Percentiles rank a stretch among this genome's conserved stretches.
Evolutionary conservation across 192 early-diverging fungal genomes (phyloP).

Genomic region (Coemansia sp.): DNA sequence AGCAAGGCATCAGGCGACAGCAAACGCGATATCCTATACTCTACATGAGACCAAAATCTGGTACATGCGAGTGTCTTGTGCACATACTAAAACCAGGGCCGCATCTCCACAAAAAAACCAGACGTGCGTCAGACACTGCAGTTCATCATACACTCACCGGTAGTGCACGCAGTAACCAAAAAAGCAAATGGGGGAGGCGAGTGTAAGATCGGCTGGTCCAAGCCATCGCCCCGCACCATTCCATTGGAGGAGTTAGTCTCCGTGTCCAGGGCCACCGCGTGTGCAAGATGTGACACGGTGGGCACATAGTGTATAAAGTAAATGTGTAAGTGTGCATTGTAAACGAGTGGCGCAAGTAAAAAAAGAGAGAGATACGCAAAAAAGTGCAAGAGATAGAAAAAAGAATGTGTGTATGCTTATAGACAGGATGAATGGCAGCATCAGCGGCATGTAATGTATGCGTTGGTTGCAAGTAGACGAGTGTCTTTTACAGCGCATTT

Average conservation of each 20-base stretch:
- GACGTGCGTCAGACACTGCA: conserved; percentile 4
- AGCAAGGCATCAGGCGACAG: background rate
- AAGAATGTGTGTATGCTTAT: conserved; percentile 11
- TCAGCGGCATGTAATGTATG: background rate
- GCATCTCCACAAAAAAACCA: background rate
- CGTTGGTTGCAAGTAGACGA: background rate
- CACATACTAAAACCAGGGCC: background rate
- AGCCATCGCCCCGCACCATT: background rate
- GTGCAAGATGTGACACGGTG: conserved; percentile 1
- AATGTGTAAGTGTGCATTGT: background rate
- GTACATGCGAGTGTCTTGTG: background rate
- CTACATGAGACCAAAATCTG: conserved; percentile 1
- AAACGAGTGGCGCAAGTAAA: background rate
- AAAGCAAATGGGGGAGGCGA: background rate
- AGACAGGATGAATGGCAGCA: conserved; percentile 1
- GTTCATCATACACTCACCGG: conserved; percentile 1
- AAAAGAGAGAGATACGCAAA: background rate
- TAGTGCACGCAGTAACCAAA: background rate
- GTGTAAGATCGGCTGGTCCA: background rate
- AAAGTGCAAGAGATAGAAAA: background rate
- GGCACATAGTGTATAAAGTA: background rate
- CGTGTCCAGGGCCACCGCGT: background rate
- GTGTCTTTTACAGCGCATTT: background rate
- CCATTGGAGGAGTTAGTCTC: background rate
- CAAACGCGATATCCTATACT: background rate